Base-by-base conservation (phyloP, 306 rosid genomes). In the Erythrophleum fordii region DNA sequence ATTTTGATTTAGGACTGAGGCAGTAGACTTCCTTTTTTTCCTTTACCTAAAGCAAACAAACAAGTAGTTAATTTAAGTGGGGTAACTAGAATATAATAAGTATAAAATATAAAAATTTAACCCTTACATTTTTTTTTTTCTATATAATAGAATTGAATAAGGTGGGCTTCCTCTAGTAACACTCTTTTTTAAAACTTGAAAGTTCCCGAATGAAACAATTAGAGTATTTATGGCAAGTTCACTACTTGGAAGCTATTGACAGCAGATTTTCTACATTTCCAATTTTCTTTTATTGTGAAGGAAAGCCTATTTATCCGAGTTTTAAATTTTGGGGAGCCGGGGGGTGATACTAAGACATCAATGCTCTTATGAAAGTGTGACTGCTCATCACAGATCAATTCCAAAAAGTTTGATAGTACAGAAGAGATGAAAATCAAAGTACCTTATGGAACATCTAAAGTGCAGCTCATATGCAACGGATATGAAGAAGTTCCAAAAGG, bases 401-500 rank as follows among this genome's bases (percentile, higher is more conserved):
- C 56, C 35, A 66, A 12, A 55, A 42, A 17, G 55, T 78, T 71
- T 67, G 45, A 67, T 70, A 48, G 70, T 60, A 62, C 52, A 56
- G 31, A 78, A 71, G 13, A 62, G 39, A 62, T 66, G 65, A 72
- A n/a, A 79, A 76, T 80, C 49, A 22, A 22, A 46, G 68, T 83
- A 89, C 97, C 97, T 90, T 93, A 93, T 11, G 97, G 73, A 68
- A 68, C 73, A 42, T 41, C 35, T 68, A 68, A 16, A 53, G 73
- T 48, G 97, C 97, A 85, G 93, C 94, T 41, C 91, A 83, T 23
- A 93, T 65, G 83, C 97, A 93, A 8, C 85, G 92, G 78, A 93
- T 83, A 72, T 44, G 74, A 77, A 90, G 91, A 26, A 82, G 68
- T 72, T 93, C 97, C 0, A 94, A 94, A 69, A 93, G 89, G 87